A percentile compares a stretch with the other conserved stretches of the same genome.
Conservation (phyloP, 2,329 filamentous ascomycete genomes). For the Aspergillus alliaceus region DNA sequence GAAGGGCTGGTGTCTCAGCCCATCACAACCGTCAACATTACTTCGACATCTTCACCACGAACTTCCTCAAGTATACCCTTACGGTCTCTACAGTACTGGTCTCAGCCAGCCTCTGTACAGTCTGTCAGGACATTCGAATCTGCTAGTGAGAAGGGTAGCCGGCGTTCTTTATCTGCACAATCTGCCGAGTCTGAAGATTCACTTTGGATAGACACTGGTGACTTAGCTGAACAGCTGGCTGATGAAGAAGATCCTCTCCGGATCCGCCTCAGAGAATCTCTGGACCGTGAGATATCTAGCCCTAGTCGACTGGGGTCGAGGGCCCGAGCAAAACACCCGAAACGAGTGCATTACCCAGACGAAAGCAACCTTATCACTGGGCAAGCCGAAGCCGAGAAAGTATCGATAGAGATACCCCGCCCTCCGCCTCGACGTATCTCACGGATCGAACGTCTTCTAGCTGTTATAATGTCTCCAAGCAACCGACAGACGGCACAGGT, state of each 20-base stretch:
- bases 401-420: slow-evolving; percentile 71
- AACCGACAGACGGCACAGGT: slow-evolving; percentile 67
- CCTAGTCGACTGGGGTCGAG: slow-evolving; percentile 42
- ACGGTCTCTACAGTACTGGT: slow-evolving; percentile 60
- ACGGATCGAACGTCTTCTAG: slow-evolving; percentile 69
- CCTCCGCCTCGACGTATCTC: slow-evolving; percentile 64
- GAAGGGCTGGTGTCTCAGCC: slow-evolving; percentile 75
- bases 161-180: slow-evolving; percentile 50
- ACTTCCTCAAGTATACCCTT: slow-evolving; percentile 79
- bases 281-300: slow-evolving; percentile 61
- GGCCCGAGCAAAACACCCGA: slow-evolving; percentile 49
- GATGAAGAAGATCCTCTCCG: slow-evolving; percentile 80
- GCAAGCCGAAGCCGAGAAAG: slow-evolving; percentile 37
- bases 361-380: slow-evolving; percentile 42
- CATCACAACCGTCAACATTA: slow-evolving; percentile 78
- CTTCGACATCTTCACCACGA: slow-evolving; percentile 64
- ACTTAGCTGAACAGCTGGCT: slow-evolving; percentile 87
- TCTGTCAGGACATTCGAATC: slow-evolving; percentile 39
- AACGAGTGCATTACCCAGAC: slow-evolving; percentile 68
- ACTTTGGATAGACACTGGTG: slow-evolving; percentile 91
- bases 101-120: slow-evolving; percentile 36
- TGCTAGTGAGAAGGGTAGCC: slow-evolving; percentile 50
- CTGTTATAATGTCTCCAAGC: slow-evolving; percentile 79
- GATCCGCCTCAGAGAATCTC: slow-evolving; percentile 64
- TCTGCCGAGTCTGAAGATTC: slow-evolving; percentile 69